phyloP scores from a whole-genome alignment of 192 early-diverging fungal species.

The Rhizoclosmatium sp. region DNA sequence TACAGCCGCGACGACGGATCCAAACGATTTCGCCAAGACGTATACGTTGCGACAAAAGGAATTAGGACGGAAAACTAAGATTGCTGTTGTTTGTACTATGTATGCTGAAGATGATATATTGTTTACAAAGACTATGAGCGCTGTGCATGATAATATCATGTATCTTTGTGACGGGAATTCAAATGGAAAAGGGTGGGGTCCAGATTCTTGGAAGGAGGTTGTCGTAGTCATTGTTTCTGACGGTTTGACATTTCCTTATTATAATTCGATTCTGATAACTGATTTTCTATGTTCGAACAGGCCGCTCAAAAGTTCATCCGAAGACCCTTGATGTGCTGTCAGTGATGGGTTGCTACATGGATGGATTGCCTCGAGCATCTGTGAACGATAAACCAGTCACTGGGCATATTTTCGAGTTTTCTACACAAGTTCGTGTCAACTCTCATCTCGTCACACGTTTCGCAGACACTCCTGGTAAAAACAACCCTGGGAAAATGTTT shows the following conservation, averaged over 20 bases:
- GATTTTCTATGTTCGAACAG: constrained; percentile 41
- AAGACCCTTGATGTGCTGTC: constrained; percentile 78
- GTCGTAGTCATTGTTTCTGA: constrained; percentile 79
- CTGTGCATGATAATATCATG: constrained; percentile 72
- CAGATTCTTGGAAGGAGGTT: constrained; percentile 75
- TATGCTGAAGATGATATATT: constrained; percentile 68
- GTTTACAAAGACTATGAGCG: constrained; percentile 70
- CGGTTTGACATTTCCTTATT: constrained; percentile 47
- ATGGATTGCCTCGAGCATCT: constrained; percentile 52
- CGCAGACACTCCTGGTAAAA: constrained; percentile 30
- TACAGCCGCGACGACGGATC: constrained; percentile 75
- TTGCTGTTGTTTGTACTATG: constrained; percentile 62
- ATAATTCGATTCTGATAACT: too few species aligned
- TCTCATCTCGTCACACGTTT: constrained; percentile 43
- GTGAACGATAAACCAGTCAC: constrained; percentile 56
- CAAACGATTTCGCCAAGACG: constrained; percentile 66
- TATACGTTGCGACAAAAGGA: constrained; percentile 68
- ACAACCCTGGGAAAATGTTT: background rate
- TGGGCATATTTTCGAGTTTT: constrained; percentile 64
- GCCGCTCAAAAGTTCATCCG: constrained; percentile 72
- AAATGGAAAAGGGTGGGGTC: constrained; percentile 61
- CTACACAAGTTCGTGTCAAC: constrained; percentile 53
- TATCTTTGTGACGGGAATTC: constrained; percentile 63
- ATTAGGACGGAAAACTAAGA: constrained; percentile 64
- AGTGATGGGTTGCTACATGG: constrained; percentile 70